Base-by-base conservation (phyloP, 225 moss, liverwort and hornwort genomes). In the Physcomitrellopsis africana region DNA sequence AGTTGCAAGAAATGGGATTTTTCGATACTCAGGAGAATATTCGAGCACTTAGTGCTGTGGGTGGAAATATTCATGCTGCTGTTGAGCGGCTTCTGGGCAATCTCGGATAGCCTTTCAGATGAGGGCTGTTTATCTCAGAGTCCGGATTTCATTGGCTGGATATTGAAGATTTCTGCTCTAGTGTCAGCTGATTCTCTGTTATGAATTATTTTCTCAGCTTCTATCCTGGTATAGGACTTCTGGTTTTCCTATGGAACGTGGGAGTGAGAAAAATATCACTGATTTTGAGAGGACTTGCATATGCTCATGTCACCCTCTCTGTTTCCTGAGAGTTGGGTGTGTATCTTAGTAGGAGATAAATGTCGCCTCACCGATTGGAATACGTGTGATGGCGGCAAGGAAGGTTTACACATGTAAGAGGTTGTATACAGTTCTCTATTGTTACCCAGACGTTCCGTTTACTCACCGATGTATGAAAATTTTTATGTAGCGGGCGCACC, bases 1-100 rank as follows among this genome's bases (percentile, higher is more conserved):
- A 99, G 87, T 77, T 99, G 80, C 90, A 90, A 87, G 97, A 99
- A 62, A 99, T 99, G 97, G 97, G 95, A 10, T 99, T 99, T 82
- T 86, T 89, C 41, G 95, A 99, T 41, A 86, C 85, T 45, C 95
- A 95, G 74, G 94, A 92, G 81, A 99, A 95, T 67, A 81, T 99
- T 45, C 91, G 87, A 72, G 97, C 97, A 18, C 85, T 95, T 67
- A 89, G 89, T 67, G 97, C 93, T 22, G 93, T 90, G 3, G 97
- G 97, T 51, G 97, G 97, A 73, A 94, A 99, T 37, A 92, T 99
- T 22, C 86, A 99, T 74, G 92, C 92, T 55, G 97, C 97, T 71
- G 95, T 99, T 41, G 94, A 99, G 82, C 89, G 97, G 67, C 89
- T 99, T 13, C 79, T 99, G 54, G 84, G 95, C 72, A 95, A 99